Evolutionary conservation across 2,329 filamentous ascomycete species (phyloP), one percentile per base, ranked within the genome.

Genomic region (Chaetomium strumarium): DNA sequence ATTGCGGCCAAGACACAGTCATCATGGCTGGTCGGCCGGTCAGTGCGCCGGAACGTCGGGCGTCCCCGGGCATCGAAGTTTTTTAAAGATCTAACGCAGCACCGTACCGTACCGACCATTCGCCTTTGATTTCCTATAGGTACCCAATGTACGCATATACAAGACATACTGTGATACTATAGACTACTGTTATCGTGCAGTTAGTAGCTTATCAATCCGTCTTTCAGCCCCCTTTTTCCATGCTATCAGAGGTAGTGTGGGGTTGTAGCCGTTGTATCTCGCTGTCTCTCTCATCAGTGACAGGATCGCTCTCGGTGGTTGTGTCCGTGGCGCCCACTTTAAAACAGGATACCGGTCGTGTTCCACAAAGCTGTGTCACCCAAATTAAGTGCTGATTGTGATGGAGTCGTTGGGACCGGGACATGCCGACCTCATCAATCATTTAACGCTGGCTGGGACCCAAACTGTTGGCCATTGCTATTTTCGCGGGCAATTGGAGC

Each of bases 401-500:
- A 20, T 37, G 29, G n/a, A 47, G 20, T 9, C n/a, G 20, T 20
- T 31, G 16, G 20, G 33, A 43, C 10, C 48, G 40, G 41, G 31
- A 36, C 20, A 12, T 50, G 10, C 48, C 48, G 40, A 24, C 17
- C 13, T 41, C 40, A 34, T 4, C 7, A 4, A 39, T 24, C 13
- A n/a, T n/a, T n/a, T n/a, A n/a, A 7, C 24, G 24, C 24, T 24
- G 24, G 2, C 24, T 41, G 24, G 6, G 41, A 31, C 41, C 12
- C 29, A 12, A 19, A n/a, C 19, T 29, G 39, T n/a, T 36, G 41
- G 54, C 36, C 47, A 51, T 47, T 55, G 38, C 55, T 59, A 57
- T 60, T 60, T 58, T 61, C 52, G 59, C 53, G 44, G 49, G 34
- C 40, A 8, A 14, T 9, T 36, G 34, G 4, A 36, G 34, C 34